These are phyloP conservation scores for Mediolabrus comicus DNA, from an alignment of 108 stramenopile species.

Conservation along the genomic window DNA sequence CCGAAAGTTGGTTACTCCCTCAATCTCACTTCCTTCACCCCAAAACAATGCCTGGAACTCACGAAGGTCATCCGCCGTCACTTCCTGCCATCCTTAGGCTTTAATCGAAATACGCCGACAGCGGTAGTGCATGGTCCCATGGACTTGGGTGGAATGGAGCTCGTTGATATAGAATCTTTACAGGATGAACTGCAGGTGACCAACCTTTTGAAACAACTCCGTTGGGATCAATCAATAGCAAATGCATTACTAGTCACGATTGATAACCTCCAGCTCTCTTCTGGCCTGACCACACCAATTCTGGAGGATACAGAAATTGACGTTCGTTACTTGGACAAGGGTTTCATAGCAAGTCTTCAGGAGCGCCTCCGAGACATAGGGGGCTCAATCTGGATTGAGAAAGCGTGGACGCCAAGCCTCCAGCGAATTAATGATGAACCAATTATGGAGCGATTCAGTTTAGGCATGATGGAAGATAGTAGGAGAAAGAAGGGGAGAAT, in stretches of 20 bases:
- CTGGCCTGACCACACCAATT: conserved; percentile 2
- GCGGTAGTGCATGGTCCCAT: neutral
- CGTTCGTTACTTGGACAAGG: neutral
- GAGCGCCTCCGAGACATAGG: neutral
- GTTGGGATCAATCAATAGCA: neutral
- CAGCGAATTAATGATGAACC: neutral
- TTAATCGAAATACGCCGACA: neutral
- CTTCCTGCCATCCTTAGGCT: neutral
- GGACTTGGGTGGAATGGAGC: neutral
- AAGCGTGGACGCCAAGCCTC: neutral
- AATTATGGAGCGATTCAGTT: neutral
- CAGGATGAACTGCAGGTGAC: neutral
- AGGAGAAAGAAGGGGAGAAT: too few relatives aligned
- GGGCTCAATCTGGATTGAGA: neutral
- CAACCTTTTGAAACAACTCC: neutral
- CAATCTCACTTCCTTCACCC: neutral
- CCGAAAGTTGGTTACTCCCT: neutral
- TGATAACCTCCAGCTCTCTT: neutral
- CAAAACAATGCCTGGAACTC: neutral
- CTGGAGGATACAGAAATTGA: neutral
- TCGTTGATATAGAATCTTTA: neutral
- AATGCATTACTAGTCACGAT: neutral
- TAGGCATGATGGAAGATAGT: too few relatives aligned
- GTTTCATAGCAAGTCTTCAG: neutral
- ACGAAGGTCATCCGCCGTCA: neutral